These are phyloP conservation scores for Coemansia sp. DNA, from an alignment of 192 early-diverging fungal genomes.

Conservation along the genomic window DNA sequence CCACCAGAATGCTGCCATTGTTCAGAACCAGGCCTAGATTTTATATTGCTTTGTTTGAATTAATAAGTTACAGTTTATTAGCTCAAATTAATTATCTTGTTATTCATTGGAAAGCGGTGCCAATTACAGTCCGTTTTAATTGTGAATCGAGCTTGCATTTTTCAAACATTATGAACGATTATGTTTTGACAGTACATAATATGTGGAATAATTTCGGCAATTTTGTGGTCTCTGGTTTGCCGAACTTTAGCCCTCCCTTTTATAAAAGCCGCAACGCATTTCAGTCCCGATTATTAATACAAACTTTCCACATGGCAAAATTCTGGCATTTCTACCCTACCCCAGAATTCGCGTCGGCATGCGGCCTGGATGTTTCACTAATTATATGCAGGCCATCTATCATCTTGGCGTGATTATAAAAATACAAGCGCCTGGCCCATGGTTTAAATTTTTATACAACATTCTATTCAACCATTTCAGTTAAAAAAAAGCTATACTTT, in stretches of 20 bases:
- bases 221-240: not conserved
- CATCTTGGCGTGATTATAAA: too few species aligned
- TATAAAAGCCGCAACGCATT: not conserved
- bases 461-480: not conserved
- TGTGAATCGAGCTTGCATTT: too few species aligned
- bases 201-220: not conserved
- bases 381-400: too few species aligned
- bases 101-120: too few species aligned
- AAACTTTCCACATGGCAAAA: not conserved
- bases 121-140: too few species aligned
- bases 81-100: too few species aligned
- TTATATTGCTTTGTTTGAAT: not conserved
- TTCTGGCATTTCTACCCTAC: not conserved
- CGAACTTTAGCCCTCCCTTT: not conserved
- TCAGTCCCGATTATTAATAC: not conserved
- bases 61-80: not conserved
- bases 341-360: not conserved
- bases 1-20: conserved; percentile 35
- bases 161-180: too few species aligned
- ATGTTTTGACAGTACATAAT: not conserved
- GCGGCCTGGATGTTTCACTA: too few species aligned
- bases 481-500: not conserved
- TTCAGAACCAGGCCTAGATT: conserved; percentile 34
- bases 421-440: not conserved
- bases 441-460: not conserved